Percentiles rank a stretch among this genome's conserved stretches.
Conservation (phyloP, 140 eudicot species). For the Erigeron philadelphicus region DNA sequence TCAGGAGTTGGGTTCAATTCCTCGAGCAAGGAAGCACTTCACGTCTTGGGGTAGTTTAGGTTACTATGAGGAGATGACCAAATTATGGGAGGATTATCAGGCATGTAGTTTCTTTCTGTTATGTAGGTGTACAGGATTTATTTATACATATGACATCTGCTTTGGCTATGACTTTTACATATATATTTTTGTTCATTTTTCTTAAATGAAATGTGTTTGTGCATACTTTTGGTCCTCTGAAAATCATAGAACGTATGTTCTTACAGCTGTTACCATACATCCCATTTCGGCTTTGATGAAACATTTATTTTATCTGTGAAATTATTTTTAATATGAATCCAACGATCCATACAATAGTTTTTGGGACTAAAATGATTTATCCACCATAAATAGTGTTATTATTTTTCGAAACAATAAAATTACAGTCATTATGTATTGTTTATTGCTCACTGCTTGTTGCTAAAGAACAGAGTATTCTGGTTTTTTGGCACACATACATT, state of each 20-base stretch:
- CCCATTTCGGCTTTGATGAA: background rate
- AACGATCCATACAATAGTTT: constrained; percentile 3
- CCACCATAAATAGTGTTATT: background rate
- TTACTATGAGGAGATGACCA: constrained; percentile 78
- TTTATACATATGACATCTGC: constrained; percentile 14
- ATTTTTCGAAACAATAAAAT: background rate
- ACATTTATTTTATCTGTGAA: background rate
- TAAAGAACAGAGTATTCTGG: background rate
- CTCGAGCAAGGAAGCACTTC: constrained; percentile 92
- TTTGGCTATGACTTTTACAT: constrained; percentile 9
- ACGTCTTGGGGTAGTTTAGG: constrained; percentile 81
- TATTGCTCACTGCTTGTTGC: background rate
- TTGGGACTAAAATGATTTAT: background rate
- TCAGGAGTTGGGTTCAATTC: constrained; percentile 48
- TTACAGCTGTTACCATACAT: background rate
- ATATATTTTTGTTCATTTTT: background rate
- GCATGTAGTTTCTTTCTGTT: constrained; percentile 33
- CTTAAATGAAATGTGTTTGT: background rate
- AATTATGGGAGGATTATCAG: constrained; percentile 73
- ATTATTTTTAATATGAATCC: too few relatives aligned
- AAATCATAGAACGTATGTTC: background rate
- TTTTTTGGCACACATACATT: too few relatives aligned
- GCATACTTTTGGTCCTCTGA: background rate
- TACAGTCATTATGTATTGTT: background rate
- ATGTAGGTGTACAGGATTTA: background rate